Base-by-base conservation (phyloP, 2,329 filamentous ascomycete species). In the Rhexocercosporidium sp. region DNA sequence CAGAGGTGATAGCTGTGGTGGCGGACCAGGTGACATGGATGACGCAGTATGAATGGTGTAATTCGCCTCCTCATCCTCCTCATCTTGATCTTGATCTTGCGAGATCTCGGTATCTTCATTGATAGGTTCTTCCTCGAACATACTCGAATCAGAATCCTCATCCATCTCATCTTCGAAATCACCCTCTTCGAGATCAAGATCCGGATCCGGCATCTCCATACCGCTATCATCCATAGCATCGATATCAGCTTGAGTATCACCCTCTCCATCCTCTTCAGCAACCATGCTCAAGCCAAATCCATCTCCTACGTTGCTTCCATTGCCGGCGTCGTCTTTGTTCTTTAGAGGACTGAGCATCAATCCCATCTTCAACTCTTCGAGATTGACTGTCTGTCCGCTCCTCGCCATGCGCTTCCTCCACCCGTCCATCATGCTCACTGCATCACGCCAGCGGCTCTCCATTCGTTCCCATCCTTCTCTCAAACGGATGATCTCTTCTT, bases 401-500 rank as follows among this genome's bases (percentile, higher is more conserved):
- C 84, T 85, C 18, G 87, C 88, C 87, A 97, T 93, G 49, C 93
- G 87, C 77, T 89, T 91, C 68, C 94, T 90, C 95, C 96, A 98
- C 39, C 92, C 90, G 71, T 97, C 93, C 82, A 99, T 97, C 81
- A 99, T 88, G 41, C 88, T 86, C 14, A 98, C 90, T 0, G 96
- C 93, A 76, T 98, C 95, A 71, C 89, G 90, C 93, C 96, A 97
- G 61, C 94, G 88, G 25, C 83, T 86, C 78, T 98, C 94, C 92
- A 98, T 97, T 79, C 92, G 94, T 77, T 96, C 92, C 91, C 95
- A 97, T 18, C 94, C 93, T 64, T 91, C 88, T 64, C 93, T 89
- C 57, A 99, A 83, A 61, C 92, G 87, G 62, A 86, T 85, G 71
- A 99, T 98, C 77, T 97, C 94, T 67, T 96, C 91, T 71, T 99